A percentile compares a stretch with the other conserved stretches of the same genome.
Evolutionary conservation across 2,329 filamentous ascomycete genomes (phyloP).

Genomic region (Aureobasidium sp.): DNA sequence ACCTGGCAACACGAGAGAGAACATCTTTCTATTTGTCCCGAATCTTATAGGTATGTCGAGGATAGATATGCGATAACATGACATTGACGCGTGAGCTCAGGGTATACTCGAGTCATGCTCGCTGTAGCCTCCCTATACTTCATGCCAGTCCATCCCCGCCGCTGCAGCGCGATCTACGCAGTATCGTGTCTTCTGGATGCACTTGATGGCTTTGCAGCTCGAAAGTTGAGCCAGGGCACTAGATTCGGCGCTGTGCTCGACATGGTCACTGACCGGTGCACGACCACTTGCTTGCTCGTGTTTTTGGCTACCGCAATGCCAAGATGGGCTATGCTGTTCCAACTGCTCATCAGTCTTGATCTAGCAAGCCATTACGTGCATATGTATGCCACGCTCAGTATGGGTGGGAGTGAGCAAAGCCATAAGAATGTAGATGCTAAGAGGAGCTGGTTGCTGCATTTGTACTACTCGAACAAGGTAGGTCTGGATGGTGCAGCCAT

Average conservation of each 20-base stretch:
- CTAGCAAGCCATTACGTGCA: conserved; percentile 96
- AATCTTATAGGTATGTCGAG: conserved; percentile 39
- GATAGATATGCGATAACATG: not conserved
- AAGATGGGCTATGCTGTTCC: conserved; percentile 86
- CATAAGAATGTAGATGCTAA: conserved; percentile 91
- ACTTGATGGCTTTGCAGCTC: conserved; percentile 83
- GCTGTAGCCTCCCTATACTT: conserved; percentile 92
- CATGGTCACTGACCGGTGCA: conserved; percentile 99
- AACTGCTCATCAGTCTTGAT: conserved; percentile 83
- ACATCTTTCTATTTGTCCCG: conserved; percentile 45
- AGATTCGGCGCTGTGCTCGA: conserved; percentile 93
- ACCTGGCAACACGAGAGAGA: conserved; percentile 34
- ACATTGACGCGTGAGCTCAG: conserved; percentile 21
- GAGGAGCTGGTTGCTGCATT: conserved; percentile 78
- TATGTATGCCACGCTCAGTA: conserved; percentile 90
- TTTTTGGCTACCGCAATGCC: conserved; percentile 92
- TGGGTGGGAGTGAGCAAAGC: conserved; percentile 68
- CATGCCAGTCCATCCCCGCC: conserved; percentile 94
- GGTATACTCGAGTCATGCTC: conserved; percentile 42
- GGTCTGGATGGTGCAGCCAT: conserved; percentile 22
- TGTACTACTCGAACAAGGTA: conserved; percentile 97
- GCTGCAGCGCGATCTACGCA: conserved; percentile 83
- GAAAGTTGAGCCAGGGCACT: conserved; percentile 78
- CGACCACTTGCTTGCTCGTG: conserved; percentile 85
- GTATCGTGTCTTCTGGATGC: conserved; percentile 91